A percentile compares a stretch with the other conserved stretches of the same genome.
These are phyloP conservation scores for Venustampulla echinocandica DNA, from an alignment of 495 filamentous ascomycete genomes.

Conservation along the genomic window DNA sequence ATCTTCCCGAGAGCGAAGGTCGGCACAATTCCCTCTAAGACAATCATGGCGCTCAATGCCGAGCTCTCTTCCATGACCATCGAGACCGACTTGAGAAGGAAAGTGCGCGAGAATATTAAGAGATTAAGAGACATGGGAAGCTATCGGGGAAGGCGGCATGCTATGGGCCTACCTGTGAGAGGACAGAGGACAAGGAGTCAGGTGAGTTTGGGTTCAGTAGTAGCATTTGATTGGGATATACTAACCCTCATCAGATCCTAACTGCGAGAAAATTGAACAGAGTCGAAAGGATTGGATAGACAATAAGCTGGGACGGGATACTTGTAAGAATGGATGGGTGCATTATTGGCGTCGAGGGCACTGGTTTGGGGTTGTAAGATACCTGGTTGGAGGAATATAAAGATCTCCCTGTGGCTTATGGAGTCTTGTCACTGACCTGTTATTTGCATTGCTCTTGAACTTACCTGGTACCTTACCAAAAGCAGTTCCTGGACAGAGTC, in stretches of 20 bases:
- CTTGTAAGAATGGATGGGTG: conserved; percentile 3
- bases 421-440: background rate
- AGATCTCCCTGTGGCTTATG: background rate
- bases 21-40: conserved; percentile 58
- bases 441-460: background rate
- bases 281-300: conserved; percentile 8
- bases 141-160: conserved; percentile 84
- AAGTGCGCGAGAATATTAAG: conserved; percentile 74
- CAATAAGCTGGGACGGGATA: background rate
- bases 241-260: conserved; percentile 43
- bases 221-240: conserved; percentile 6
- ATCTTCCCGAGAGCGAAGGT: conserved; percentile 77
- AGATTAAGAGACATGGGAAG: conserved; percentile 84
- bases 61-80: conserved; percentile 88
- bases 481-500: no score
- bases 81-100: conserved; percentile 75
- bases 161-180: conserved; percentile 75
- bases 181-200: conserved; percentile 83
- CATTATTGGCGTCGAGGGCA: conserved; percentile 9
- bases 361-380: conserved; percentile 1
- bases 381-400: background rate
- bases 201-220: conserved; percentile 33
- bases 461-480: no score
- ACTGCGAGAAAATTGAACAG: conserved; percentile 73
- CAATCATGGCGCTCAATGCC: conserved; percentile 67